A percentile compares a stretch with the other conserved stretches of the same genome.
Conservation (phyloP, 2,329 filamentous ascomycete genomes). For the Ophiocordyceps polyrhachis-furcata region DNA sequence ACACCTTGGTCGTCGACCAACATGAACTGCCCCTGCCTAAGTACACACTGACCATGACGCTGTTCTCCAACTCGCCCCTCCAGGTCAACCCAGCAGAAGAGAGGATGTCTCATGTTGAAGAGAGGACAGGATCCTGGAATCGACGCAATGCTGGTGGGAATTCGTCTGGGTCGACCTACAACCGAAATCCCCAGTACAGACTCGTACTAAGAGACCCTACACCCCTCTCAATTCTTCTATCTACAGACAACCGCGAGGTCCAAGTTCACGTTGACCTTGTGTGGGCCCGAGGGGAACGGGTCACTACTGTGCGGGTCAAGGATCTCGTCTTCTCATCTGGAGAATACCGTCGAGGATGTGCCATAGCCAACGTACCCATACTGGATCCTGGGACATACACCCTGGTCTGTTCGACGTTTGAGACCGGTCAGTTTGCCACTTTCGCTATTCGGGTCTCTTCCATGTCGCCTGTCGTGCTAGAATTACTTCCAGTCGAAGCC, state of each 20-base stretch:
- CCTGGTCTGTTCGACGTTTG: conserved; percentile 79
- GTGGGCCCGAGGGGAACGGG: conserved; percentile 55
- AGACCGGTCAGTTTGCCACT: conserved; percentile 53
- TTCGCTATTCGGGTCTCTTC: conserved; percentile 64
- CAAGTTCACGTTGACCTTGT: conserved; percentile 74
- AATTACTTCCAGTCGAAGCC: conserved; percentile 48
- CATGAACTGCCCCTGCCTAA: conserved; percentile 53
- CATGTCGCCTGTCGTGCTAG: conserved; percentile 33
- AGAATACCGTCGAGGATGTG: conserved; percentile 72
- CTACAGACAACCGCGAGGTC: conserved; percentile 44
- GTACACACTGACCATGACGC: conserved; percentile 76
- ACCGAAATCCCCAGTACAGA: conserved; percentile 74
- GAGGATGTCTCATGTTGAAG: conserved; percentile 37
- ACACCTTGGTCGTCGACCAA: conserved; percentile 54
- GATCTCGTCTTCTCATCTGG: conserved; percentile 70
- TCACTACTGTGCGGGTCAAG: conserved; percentile 48
- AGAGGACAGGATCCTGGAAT: conserved; percentile 52
- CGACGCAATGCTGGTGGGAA: conserved; percentile 69
- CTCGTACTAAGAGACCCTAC: conserved; percentile 38
- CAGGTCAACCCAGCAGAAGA: conserved; percentile 42
- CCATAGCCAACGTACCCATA: conserved; percentile 41
- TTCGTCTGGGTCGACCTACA: conserved; percentile 54
- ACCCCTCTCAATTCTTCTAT: conserved; percentile 54
- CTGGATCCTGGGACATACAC: conserved; percentile 65
- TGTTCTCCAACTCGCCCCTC: conserved; percentile 52